Evolutionary conservation across 1,284 basidiomycete species (phyloP).

Genomic region (Tetrapyrgos nigripes): DNA sequence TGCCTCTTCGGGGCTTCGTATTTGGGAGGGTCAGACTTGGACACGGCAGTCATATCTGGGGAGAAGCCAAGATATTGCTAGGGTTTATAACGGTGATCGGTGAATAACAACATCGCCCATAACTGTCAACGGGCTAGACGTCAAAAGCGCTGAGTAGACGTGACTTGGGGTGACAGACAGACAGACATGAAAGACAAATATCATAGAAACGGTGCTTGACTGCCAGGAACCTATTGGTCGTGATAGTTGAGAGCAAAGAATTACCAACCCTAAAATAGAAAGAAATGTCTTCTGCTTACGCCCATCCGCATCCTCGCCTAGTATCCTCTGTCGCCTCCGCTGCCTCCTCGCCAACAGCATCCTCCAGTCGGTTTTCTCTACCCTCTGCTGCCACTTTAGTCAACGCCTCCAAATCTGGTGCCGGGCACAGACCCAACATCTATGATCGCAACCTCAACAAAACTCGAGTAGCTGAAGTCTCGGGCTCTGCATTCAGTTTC

Average conservation of each 20-base stretch:
- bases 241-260: background rate
- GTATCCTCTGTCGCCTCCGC: conserved; percentile 73
- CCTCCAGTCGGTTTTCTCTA: conserved; percentile 72
- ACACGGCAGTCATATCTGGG: background rate
- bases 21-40: background rate
- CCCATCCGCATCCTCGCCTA: conserved; percentile 71
- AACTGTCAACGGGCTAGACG: too few species aligned
- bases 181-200: too few species aligned
- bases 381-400: conserved; percentile 56
- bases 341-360: conserved; percentile 64
- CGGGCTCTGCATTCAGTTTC: conserved; percentile 84
- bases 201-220: too few species aligned
- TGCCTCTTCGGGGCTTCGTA: background rate
- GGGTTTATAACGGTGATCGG: too few species aligned
- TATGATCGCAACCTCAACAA: conserved; percentile 89
- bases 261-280: background rate
- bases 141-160: too few species aligned
- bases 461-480: conserved; percentile 81
- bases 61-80: too few species aligned
- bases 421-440: conserved; percentile 65
- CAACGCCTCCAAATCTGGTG: conserved; percentile 46
- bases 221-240: too few species aligned
- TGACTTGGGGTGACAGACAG: too few species aligned
- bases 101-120: too few species aligned
- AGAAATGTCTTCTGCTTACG: conserved; percentile 32